These are phyloP conservation scores for Huntiella abstrusa DNA, from an alignment of 2,329 filamentous ascomycete species.

Conservation along the genomic window DNA sequence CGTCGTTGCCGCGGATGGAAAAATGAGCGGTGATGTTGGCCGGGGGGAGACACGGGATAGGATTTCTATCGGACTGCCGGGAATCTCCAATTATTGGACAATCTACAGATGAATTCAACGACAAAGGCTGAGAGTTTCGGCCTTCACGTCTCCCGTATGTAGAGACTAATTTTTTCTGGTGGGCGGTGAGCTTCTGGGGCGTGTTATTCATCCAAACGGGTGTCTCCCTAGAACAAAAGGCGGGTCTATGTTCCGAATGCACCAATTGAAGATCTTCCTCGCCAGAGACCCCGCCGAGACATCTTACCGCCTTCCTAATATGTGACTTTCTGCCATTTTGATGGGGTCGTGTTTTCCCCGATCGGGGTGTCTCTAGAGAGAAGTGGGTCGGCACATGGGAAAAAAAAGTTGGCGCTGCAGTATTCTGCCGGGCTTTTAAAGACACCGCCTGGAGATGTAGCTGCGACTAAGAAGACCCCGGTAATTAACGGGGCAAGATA, in stretches of 20 bases:
- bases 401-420: background rate
- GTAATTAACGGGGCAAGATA: no score
- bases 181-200: background rate
- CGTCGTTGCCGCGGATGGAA: no score
- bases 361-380: slow-evolving; percentile 1
- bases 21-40: no score
- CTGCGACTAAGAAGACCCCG: no score
- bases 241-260: background rate
- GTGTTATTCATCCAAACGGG: background rate
- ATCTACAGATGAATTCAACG: background rate
- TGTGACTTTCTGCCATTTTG: background rate
- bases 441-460: slow-evolving; percentile 3
- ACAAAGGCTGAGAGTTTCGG: background rate
- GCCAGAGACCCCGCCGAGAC: background rate
- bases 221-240: background rate
- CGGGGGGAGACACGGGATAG: no score
- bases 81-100: background rate
- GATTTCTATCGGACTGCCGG: background rate
- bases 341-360: background rate
- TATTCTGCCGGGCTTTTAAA: slow-evolving; percentile 2
- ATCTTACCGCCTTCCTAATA: background rate
- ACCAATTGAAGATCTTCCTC: background rate
- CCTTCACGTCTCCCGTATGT: background rate
- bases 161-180: background rate
- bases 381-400: background rate